Evolutionary conservation across 768 basidiomycete species (phyloP).

Genomic region (Suillus subalutaceus): DNA sequence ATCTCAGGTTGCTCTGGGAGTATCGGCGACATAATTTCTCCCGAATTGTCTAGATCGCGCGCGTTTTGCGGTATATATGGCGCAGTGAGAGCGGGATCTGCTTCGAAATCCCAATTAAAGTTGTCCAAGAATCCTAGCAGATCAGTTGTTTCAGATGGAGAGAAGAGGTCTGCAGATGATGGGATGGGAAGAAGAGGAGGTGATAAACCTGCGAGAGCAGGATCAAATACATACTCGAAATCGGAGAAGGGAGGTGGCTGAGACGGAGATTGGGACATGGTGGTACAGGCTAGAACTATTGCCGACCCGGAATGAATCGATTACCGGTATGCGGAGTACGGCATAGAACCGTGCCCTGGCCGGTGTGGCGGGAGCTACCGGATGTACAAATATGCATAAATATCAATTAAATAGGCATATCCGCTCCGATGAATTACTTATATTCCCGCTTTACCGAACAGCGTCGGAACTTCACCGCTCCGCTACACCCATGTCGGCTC

Average conservation of each 20-base stretch:
- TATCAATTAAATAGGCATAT: slow-evolving; percentile 23
- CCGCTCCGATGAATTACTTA: slow-evolving; percentile 32
- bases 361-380: slow-evolving; percentile 22
- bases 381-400: slow-evolving; percentile 29
- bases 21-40: slow-evolving; percentile 7
- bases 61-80: slow-evolving; percentile 12
- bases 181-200: slow-evolving; percentile 63
- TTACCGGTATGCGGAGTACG: slow-evolving; percentile 23
- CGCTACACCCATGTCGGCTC: slow-evolving; percentile 72
- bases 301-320: slow-evolving; percentile 19
- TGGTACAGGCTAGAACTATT: slow-evolving; percentile 11
- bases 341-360: slow-evolving; percentile 5
- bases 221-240: slow-evolving; percentile 75
- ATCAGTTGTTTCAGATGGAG: slow-evolving; percentile 75
- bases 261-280: slow-evolving; percentile 32
- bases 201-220: slow-evolving; percentile 58
- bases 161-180: slow-evolving; percentile 77
- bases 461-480: slow-evolving; percentile 37
- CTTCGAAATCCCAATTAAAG: slow-evolving; percentile 68
- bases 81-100: slow-evolving; percentile 34
- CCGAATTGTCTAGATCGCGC: not conserved
- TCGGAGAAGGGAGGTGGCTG: slow-evolving; percentile 67
- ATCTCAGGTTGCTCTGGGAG: slow-evolving; percentile 6
- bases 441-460: slow-evolving; percentile 29
- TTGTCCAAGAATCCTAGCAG: slow-evolving; percentile 83